Conservation (phyloP, 257 asterid genomes). For the Gardenia jasminoides region DNA sequence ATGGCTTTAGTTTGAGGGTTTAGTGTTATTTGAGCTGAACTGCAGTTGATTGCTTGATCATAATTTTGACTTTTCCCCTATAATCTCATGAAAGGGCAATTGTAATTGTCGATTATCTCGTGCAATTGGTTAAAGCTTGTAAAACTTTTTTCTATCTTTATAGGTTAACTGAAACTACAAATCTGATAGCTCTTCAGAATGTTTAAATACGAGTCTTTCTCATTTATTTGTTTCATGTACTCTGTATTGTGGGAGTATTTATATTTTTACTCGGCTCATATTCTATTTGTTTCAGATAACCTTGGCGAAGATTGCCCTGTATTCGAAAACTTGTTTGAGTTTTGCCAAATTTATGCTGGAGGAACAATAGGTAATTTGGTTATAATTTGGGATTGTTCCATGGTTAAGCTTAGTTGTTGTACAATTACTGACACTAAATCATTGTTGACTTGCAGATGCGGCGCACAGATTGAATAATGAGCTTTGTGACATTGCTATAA, state of each 20-base stretch:
- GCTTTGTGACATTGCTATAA: conserved; percentile 91
- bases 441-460: conserved; percentile 63
- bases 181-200: background rate
- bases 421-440: conserved; percentile 19
- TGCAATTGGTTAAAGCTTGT: background rate
- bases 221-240: background rate
- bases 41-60: background rate
- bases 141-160: background rate
- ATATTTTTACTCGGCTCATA: background rate
- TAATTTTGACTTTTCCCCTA: background rate
- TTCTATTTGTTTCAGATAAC: conserved; percentile 53
- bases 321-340: conserved; percentile 89
- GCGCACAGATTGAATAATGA: conserved; percentile 87
- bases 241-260: background rate
- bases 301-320: conserved; percentile 99
- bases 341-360: conserved; percentile 98
- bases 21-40: background rate
- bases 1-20: background rate
- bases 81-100: background rate
- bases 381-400: conserved; percentile 2
- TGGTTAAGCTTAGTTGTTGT: conserved; percentile 10
- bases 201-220: background rate
- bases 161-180: background rate
- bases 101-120: background rate
- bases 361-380: conserved; percentile 81